Conservation (phyloP, 345 rosid genomes). For the Dipteronia sinensis region DNA sequence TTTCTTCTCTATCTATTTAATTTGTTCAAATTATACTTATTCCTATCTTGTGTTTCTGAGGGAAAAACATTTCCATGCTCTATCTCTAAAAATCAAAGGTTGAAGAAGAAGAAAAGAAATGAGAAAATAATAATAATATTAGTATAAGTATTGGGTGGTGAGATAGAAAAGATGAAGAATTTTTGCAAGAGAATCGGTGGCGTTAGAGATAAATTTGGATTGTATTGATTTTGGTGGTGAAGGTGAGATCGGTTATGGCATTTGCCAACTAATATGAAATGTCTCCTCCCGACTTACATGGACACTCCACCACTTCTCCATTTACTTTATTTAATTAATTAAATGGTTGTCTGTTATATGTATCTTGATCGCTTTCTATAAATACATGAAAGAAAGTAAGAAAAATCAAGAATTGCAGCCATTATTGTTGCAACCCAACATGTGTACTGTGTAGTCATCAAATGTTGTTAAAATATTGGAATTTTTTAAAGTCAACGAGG, state of each 20-base stretch:
- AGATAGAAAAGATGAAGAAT: not conserved
- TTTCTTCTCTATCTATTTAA: not conserved
- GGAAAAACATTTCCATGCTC: not conserved
- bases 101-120: not conserved
- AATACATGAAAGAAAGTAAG: too few relatives aligned
- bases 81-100: not conserved
- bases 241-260: not conserved
- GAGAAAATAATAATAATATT: not conserved
- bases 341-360: too few relatives aligned
- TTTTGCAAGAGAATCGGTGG: conserved; percentile 19
- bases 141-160: conserved; percentile 5
- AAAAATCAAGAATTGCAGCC: too few relatives aligned
- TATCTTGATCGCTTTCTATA: too few relatives aligned
- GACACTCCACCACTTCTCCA: conserved; percentile 4
- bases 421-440: not conserved
- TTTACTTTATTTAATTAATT: not conserved
- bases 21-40: not conserved
- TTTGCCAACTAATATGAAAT: conserved; percentile 9
- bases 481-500: not conserved
- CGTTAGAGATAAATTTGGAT: conserved; percentile 25
- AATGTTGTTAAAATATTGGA: not conserved
- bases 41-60: not conserved
- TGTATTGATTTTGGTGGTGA: conserved; percentile 9
- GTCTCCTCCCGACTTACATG: conserved; percentile 5
- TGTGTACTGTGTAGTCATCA: too few relatives aligned